These are phyloP conservation scores for Camelina hispida DNA, from an alignment of 345 rosid genomes.

Conservation along the genomic window DNA sequence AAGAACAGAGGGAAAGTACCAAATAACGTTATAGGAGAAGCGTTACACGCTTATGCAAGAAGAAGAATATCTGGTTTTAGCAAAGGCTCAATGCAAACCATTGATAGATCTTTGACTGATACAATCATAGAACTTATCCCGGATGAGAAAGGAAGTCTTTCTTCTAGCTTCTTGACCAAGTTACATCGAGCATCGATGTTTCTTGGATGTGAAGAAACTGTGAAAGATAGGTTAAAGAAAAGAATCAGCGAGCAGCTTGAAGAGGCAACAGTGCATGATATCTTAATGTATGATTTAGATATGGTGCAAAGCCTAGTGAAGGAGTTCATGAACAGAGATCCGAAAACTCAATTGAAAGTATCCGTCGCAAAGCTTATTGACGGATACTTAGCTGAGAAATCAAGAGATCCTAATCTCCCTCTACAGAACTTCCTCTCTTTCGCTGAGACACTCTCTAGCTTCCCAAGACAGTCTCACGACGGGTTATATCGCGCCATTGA, in stretches of 20 bases:
- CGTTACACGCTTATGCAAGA: constrained; percentile 50
- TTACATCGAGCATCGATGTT: constrained; percentile 54
- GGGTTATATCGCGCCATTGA: constrained; percentile 73
- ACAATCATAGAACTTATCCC: constrained; percentile 64
- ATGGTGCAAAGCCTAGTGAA: constrained; percentile 60
- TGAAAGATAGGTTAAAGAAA: constrained; percentile 53
- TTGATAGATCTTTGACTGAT: constrained; percentile 55
- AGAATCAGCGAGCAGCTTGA: constrained; percentile 61
- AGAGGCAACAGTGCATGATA: constrained; percentile 55
- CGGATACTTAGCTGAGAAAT: constrained; percentile 71
- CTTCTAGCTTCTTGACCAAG: constrained; percentile 65
- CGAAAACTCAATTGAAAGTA: constrained; percentile 37
- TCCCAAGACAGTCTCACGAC: constrained; percentile 66
- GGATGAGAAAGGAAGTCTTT: constrained; percentile 53
- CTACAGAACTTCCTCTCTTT: constrained; percentile 51
- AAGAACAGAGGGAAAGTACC: constrained; percentile 43
- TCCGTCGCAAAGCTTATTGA: constrained; percentile 63
- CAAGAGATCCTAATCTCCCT: constrained; percentile 55
- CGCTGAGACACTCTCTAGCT: constrained; percentile 51
- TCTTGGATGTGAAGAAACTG: constrained; percentile 56
- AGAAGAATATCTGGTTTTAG: constrained; percentile 66
- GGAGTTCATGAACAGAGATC: constrained; percentile 48
- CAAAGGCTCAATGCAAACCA: constrained; percentile 53
- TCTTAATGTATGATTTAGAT: constrained; percentile 61
- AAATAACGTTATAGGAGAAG: constrained; percentile 51